phyloP scores from a whole-genome alignment of 2,329 filamentous ascomycete genomes.

The Alternaria postmessia region DNA sequence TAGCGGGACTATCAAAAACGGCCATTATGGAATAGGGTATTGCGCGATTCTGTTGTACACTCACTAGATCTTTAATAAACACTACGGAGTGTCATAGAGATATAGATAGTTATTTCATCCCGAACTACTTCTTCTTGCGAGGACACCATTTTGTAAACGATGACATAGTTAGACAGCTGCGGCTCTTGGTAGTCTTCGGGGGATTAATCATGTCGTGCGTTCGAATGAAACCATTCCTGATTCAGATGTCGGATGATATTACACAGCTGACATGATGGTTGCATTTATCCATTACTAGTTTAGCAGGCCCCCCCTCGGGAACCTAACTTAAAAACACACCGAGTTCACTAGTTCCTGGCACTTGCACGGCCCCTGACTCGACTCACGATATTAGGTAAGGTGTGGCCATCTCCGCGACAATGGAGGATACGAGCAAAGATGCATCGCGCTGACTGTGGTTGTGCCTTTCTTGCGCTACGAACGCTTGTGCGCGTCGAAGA shows the following conservation, averaged over 20 bases:
- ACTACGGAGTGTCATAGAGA: not conserved
- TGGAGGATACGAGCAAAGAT: not conserved
- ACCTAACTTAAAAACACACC: slow-evolving; percentile 4
- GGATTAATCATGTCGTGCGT: slow-evolving; percentile 7
- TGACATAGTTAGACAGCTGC: not conserved
- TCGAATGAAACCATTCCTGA: not conserved
- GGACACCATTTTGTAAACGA: not conserved
- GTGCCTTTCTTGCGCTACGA: slow-evolving; percentile 13
- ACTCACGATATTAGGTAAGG: not conserved
- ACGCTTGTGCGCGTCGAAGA: slow-evolving; percentile 17
- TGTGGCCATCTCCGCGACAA: not conserved
- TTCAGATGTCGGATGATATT: not conserved
- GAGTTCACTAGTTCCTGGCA: not conserved
- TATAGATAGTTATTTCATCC: not conserved
- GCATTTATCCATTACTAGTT: not conserved
- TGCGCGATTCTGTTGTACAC: not conserved
- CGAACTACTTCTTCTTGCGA: not conserved
- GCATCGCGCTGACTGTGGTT: slow-evolving; percentile 14
- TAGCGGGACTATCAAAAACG: slow-evolving; percentile 11
- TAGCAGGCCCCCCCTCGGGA: not conserved
- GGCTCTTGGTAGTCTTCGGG: not conserved
- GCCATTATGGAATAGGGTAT: not conserved
- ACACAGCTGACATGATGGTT: not conserved
- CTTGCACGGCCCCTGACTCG: not conserved
- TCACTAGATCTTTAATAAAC: not conserved